A percentile compares a stretch with the other conserved stretches of the same genome.
Evolutionary conservation across 2,329 filamentous ascomycete species (phyloP).

Genomic region (Coniochaeta ligniaria): DNA sequence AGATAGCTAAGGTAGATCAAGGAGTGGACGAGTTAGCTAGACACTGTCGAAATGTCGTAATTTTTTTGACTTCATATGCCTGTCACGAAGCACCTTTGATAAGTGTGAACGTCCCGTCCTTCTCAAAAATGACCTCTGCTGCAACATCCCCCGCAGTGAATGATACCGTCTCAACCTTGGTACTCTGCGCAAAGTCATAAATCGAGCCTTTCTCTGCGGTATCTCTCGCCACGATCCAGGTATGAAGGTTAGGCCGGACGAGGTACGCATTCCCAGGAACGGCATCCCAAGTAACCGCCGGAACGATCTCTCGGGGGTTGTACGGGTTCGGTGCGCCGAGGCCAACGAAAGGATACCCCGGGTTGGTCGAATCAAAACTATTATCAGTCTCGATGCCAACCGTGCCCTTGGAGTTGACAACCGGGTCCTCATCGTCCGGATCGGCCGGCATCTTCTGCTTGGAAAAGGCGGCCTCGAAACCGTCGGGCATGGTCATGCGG

Average conservation of each 20-base stretch:
- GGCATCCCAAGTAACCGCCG: not conserved
- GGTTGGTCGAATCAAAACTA: not conserved
- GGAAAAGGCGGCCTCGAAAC: not conserved
- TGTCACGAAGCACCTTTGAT: not conserved
- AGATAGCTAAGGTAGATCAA: too few species aligned
- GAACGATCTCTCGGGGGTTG: not conserved
- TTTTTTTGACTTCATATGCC: not conserved
- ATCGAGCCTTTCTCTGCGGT: not conserved
- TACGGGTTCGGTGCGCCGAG: not conserved
- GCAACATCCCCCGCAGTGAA: not conserved
- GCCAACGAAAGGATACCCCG: not conserved
- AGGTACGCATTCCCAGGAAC: not conserved
- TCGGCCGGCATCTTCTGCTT: conserved; percentile 8
- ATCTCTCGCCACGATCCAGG: not conserved
- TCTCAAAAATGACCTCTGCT: not conserved
- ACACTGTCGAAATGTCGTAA: not conserved
- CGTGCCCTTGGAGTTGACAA: conserved; percentile 2
- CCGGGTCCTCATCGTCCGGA: conserved; percentile 6
- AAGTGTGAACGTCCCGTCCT: conserved; percentile 4
- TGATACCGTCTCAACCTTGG: not conserved
- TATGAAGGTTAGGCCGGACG: not conserved
- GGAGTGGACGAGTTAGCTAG: not conserved
- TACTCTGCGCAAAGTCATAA: not conserved
- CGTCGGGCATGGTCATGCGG: not conserved
- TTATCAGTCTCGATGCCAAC: not conserved